Conservation (phyloP, 495 filamentous ascomycete species). For the Penicillium samsonianum region DNA sequence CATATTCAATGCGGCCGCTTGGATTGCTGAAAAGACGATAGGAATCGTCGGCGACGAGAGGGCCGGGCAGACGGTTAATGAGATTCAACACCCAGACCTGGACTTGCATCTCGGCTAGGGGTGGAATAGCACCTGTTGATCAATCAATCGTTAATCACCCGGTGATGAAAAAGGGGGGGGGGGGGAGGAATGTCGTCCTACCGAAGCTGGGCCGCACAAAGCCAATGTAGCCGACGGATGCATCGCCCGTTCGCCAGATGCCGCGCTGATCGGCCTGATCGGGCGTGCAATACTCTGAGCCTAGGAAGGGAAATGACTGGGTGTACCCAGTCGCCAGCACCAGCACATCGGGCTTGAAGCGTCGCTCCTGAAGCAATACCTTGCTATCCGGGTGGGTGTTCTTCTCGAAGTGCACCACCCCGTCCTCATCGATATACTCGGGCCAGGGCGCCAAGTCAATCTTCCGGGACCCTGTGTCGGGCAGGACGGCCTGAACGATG, state of each 20-base stretch:
- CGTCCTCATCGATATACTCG: slow-evolving; percentile 16
- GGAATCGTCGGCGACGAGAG: slow-evolving; percentile 1
- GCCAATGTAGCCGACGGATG: slow-evolving; percentile 23
- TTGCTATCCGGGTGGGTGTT: slow-evolving; percentile 11
- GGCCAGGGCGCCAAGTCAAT: slow-evolving; percentile 25
- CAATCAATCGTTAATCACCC: background rate
- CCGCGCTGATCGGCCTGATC: slow-evolving; percentile 21
- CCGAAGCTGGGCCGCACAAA: slow-evolving; percentile 22
- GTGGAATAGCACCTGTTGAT: slow-evolving; percentile 16
- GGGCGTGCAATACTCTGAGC: slow-evolving; percentile 19
- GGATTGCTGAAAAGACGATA: slow-evolving; percentile 2
- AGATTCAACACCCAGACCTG: slow-evolving; percentile 16
- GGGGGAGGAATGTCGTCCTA: too few relatives aligned
- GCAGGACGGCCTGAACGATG: slow-evolving; percentile 10
- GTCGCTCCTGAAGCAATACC: slow-evolving; percentile 20
- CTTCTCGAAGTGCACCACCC: slow-evolving; percentile 17
- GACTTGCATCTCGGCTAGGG: slow-evolving; percentile 21
- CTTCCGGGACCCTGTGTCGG: slow-evolving; percentile 19
- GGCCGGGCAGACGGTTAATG: background rate
- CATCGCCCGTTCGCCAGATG: slow-evolving; percentile 12
- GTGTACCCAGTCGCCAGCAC: slow-evolving; percentile 6
- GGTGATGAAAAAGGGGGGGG: slow-evolving; percentile 1
- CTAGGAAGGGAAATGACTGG: slow-evolving; percentile 23
- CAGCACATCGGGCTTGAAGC: slow-evolving; percentile 13
- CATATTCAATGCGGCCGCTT: slow-evolving; percentile 1